phyloP scores from a whole-genome alignment of 306 rosid species.

The Cucumis hystrix region DNA sequence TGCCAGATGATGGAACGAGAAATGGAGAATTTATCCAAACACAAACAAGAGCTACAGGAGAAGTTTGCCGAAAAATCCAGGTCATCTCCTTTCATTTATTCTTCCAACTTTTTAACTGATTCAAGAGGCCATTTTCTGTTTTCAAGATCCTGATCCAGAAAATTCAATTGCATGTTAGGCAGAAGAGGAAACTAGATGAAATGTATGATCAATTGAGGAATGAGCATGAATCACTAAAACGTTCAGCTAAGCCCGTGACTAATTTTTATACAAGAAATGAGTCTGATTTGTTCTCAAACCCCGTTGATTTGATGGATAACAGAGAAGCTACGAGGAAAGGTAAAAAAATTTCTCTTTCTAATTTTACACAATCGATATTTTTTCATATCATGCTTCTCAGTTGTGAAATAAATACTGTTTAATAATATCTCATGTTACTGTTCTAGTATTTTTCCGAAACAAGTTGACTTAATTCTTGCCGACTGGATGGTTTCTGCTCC shows the following conservation, averaged over 20 bases:
- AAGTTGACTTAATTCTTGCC: slow-evolving; percentile 82
- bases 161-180: slow-evolving; percentile 38
- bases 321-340: slow-evolving; percentile 76
- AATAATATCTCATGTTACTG: slow-evolving; percentile 2
- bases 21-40: slow-evolving; percentile 77
- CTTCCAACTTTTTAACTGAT: neutral
- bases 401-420: neutral
- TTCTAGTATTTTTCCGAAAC: slow-evolving; percentile 59
- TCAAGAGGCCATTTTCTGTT: slow-evolving; percentile 4
- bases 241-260: slow-evolving; percentile 65
- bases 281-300: slow-evolving; percentile 63
- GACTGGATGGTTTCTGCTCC: slow-evolving; percentile 67
- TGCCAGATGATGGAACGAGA: slow-evolving; percentile 92
- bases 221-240: slow-evolving; percentile 66
- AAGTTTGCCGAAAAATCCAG: slow-evolving; percentile 93
- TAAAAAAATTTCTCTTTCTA: slow-evolving; percentile 24
- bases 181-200: slow-evolving; percentile 98
- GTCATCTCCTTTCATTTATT: slow-evolving; percentile 18
- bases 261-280: slow-evolving; percentile 85
- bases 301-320: slow-evolving; percentile 50
- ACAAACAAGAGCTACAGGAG: slow-evolving; percentile 97
- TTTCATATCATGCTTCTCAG: neutral
- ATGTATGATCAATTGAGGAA: slow-evolving; percentile 92
- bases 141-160: slow-evolving; percentile 5
- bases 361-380: neutral